Conservation (phyloP, 169 alveolate genomes). For the Cryptosporidium andersoni region DNA sequence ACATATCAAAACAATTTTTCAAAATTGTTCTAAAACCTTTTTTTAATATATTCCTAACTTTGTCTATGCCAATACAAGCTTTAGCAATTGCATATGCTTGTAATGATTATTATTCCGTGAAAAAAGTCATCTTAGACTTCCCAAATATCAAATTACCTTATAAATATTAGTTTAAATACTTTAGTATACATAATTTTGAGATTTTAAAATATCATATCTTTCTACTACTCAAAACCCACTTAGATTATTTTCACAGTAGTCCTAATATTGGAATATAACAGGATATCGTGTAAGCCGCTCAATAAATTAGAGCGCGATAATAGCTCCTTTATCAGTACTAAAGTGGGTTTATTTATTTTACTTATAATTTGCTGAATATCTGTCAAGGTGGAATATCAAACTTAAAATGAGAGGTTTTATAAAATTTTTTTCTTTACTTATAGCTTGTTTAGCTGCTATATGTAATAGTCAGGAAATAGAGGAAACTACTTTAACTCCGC, state of each 20-base stretch:
- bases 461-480: neutral
- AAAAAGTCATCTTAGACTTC: conserved; percentile 50
- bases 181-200: no score
- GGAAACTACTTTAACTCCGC: neutral
- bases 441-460: conserved; percentile 8
- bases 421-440: neutral
- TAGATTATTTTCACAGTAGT: no score
- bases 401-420: neutral
- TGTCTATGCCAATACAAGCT: conserved; percentile 57
- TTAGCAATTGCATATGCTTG: conserved; percentile 70
- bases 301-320: no score
- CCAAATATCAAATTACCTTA: conserved; percentile 8
- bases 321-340: no score
- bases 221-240: no score
- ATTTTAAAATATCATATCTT: no score
- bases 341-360: no score
- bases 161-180: no score
- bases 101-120: conserved; percentile 57
- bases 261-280: no score
- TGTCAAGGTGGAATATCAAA: neutral
- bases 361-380: no score
- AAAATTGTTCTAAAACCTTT: conserved; percentile 17
- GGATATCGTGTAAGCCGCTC: no score
- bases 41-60: conserved; percentile 38
- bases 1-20: conserved; percentile 13